phyloP scores from a whole-genome alignment of 495 filamentous ascomycete genomes.

The Echria macrotheca region DNA sequence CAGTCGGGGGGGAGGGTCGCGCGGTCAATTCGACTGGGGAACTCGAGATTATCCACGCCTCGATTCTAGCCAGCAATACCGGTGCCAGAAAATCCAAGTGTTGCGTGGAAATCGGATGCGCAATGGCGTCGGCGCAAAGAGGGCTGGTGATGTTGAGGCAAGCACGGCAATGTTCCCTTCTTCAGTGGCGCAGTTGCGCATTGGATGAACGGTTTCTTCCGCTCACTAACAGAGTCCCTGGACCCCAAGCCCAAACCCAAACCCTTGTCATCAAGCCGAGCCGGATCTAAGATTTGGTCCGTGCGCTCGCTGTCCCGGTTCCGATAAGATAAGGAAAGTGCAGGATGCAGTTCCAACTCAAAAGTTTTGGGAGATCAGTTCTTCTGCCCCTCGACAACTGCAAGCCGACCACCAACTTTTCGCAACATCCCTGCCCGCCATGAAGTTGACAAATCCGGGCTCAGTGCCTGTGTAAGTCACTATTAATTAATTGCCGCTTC shows the following conservation, averaged over 20 bases:
- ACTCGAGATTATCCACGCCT: too few species aligned
- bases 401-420: too few species aligned
- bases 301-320: not conserved
- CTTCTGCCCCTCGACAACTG: conserved; percentile 18
- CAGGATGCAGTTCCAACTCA: conserved; percentile 9
- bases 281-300: not conserved
- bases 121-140: not conserved
- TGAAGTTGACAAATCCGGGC: conserved; percentile 87
- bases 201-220: conserved; percentile 9
- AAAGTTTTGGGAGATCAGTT: conserved; percentile 16
- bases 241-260: too few species aligned
- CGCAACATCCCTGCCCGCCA: conserved; percentile 28
- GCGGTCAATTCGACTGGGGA: not conserved
- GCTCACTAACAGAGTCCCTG: not conserved
- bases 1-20: not conserved
- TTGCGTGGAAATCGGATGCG: too few species aligned
- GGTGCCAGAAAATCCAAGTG: too few species aligned
- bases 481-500: not conserved
- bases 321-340: not conserved
- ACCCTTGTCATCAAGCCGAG: too few species aligned
- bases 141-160: too few species aligned
- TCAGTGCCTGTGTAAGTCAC: conserved; percentile 69
- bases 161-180: too few species aligned
- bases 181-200: too few species aligned
- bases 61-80: too few species aligned